Conservation (phyloP, 805 yeast species). For the Pichia eremophila region DNA sequence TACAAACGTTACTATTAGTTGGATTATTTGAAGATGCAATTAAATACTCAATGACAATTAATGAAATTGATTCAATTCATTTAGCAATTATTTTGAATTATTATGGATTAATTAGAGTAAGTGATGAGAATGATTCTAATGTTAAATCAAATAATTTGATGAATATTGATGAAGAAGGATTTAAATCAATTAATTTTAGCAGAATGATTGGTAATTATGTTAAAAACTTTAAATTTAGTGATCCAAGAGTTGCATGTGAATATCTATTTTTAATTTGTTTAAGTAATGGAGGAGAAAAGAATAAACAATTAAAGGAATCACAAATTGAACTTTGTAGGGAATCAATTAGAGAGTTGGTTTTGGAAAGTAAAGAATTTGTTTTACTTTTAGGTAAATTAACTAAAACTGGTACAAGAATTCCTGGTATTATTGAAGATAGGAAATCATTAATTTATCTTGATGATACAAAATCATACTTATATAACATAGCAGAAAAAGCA, state of each 20-base stretch:
- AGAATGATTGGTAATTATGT: conserved; percentile 72
- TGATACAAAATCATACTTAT: conserved; percentile 51
- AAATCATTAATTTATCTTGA: conserved; percentile 52
- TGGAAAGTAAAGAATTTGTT: conserved; percentile 78
- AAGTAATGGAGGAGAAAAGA: conserved; percentile 21
- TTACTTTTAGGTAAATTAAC: conserved; percentile 77
- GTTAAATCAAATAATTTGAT: conserved; percentile 13
- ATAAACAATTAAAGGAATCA: conserved; percentile 8
- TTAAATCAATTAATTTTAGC: conserved; percentile 37
- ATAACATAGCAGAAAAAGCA: conserved; percentile 70
- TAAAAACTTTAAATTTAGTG: conserved; percentile 71
- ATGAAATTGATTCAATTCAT: conserved; percentile 84
- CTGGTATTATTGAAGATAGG: conserved; percentile 79
- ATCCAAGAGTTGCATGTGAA: conserved; percentile 88
- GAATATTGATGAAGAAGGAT: conserved; percentile 26
- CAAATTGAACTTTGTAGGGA: conserved; percentile 60
- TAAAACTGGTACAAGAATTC: conserved; percentile 63
- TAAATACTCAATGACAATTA: conserved; percentile 47
- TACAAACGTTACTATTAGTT: conserved; percentile 61
- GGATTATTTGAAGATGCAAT: conserved; percentile 82
- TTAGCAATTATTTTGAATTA: conserved; percentile 73
- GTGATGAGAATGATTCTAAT: conserved; percentile 8
- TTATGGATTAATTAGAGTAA: conserved; percentile 54
- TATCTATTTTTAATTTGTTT: conserved; percentile 67
- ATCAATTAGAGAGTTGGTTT: conserved; percentile 71